Conservation (phyloP, 1,139 yeast species). For the Nakaseomyces glabratus region DNA sequence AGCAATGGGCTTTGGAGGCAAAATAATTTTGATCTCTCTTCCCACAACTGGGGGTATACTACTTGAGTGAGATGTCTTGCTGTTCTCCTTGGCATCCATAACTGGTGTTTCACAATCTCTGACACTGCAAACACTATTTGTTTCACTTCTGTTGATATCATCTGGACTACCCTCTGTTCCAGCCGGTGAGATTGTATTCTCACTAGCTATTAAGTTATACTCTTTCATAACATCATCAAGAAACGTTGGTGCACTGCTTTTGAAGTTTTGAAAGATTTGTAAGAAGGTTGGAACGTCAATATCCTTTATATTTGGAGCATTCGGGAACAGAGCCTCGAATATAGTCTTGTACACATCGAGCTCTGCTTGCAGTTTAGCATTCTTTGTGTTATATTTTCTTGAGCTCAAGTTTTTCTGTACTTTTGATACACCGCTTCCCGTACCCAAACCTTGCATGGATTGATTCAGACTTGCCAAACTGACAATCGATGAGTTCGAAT, state of each 20-base stretch:
- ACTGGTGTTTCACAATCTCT: slow-evolving; percentile 6
- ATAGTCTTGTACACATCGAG: slow-evolving; percentile 20
- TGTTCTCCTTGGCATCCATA: slow-evolving; percentile 16
- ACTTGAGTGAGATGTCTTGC: slow-evolving; percentile 31
- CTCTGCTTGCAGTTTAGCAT: slow-evolving; percentile 15
- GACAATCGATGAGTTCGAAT: neutral
- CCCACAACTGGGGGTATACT: slow-evolving; percentile 33
- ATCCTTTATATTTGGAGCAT: slow-evolving; percentile 22
- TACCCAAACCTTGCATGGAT: neutral
- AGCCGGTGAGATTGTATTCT: slow-evolving; percentile 9
- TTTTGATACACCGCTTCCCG: neutral
- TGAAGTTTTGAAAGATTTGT: slow-evolving; percentile 22
- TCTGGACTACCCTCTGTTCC: slow-evolving; percentile 7
- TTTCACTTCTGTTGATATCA: slow-evolving; percentile 3
- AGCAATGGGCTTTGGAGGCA: slow-evolving; percentile 74
- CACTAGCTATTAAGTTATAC: slow-evolving; percentile 17
- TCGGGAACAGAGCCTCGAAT: slow-evolving; percentile 23
- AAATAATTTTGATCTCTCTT: slow-evolving; percentile 50
- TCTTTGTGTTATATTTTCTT: slow-evolving; percentile 11
- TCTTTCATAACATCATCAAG: slow-evolving; percentile 23
- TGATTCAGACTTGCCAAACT: neutral
- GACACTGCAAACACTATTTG: slow-evolving; percentile 8
- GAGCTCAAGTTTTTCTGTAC: neutral
- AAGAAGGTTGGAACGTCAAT: slow-evolving; percentile 25
- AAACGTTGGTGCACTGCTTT: slow-evolving; percentile 12